Conservation (phyloP, 2,329 filamentous ascomycete species). For the Chalara sp. region DNA sequence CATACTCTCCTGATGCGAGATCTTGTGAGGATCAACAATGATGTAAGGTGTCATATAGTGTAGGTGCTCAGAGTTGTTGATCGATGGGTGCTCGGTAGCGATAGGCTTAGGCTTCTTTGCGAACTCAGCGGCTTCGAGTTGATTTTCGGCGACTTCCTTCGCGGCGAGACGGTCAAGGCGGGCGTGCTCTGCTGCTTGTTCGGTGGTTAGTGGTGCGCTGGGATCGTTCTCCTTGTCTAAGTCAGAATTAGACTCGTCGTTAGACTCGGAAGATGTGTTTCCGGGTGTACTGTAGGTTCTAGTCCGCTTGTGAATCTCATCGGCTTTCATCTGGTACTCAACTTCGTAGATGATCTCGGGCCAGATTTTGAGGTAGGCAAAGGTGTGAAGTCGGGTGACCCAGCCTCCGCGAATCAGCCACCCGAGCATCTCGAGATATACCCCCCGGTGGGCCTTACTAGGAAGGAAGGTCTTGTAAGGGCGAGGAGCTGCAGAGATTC, state of each 20-base stretch:
- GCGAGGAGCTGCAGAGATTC: conserved; percentile 72
- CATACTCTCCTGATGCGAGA: conserved; percentile 69
- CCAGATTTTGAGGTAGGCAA: conserved; percentile 80
- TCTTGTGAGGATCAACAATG: conserved; percentile 71
- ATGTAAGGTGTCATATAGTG: conserved; percentile 54
- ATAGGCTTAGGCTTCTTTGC: conserved; percentile 32
- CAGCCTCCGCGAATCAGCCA: conserved; percentile 91
- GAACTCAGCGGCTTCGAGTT: conserved; percentile 28
- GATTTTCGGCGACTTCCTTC: conserved; percentile 46
- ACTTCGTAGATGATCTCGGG: conserved; percentile 79
- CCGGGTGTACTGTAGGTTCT: conserved; percentile 24
- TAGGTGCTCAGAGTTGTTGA: conserved; percentile 52
- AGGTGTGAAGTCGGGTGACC: conserved; percentile 89
- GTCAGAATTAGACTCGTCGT: conserved; percentile 16
- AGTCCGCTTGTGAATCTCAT: conserved; percentile 31
- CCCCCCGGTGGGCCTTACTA: conserved; percentile 76
- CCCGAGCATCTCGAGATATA: conserved; percentile 84
- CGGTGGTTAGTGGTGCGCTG: conserved; percentile 36
- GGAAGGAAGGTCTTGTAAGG: conserved; percentile 81
- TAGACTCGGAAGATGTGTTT: conserved; percentile 12
- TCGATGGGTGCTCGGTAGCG: conserved; percentile 46
- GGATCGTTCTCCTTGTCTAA: conserved; percentile 15
- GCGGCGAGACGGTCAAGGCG: conserved; percentile 52
- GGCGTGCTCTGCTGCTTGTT: conserved; percentile 54
- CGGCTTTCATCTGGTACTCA: conserved; percentile 61